Evolutionary conservation across 2,329 filamentous ascomycete genomes (phyloP), one percentile per base, ranked within the genome.

Genomic region (Exophiala sp.): DNA sequence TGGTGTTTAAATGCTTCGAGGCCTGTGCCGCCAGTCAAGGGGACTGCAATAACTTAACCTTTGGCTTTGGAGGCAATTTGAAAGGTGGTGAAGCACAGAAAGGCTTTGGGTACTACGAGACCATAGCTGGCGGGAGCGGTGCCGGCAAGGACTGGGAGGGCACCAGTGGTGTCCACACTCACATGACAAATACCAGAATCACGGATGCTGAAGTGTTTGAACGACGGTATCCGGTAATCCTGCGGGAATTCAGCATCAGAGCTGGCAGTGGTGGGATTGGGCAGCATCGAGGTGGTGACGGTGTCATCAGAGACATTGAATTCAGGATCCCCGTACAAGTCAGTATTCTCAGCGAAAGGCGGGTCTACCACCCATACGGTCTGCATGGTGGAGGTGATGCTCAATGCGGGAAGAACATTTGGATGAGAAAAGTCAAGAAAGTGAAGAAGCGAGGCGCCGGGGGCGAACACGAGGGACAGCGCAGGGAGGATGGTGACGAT

Each of bases 121-220:
- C 88, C 2, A 91, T 93, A 53, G 85, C 86, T 0, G 87, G 88
- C 34, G 88, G 87, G 2, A 82, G 79, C 38, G 88, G 86, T 37
- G 88, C 87, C 0, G 87, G 87, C 0, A 79, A 83, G 0, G 76
- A 77, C 18, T 93, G 87, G 87, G 76, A 83, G 52, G 87, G 87
- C 19, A 84, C 86, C 19, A 81, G 75, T 50, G 86, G 86, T 18
- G 85, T 91, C 27, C 86, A 93, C 64, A 85, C 82, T 2, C 86
- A 91, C 69, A 91, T 91, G 85, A 93, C 87, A 9, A 94, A 93
- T 66, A 93, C 86, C 1, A 78, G 87, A 3, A 93, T 91, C 64
- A 91, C 87, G 0, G 87, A 94, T 64, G 78, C 83, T 0, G 87
- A 94, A 64, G 81, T 91, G 10, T 86, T 93, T 55, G 87, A 93